Percentiles rank a stretch among this genome's conserved stretches.
Conservation (phyloP, 2,329 filamentous ascomycete genomes). For the Salinomyces thailandicus region DNA sequence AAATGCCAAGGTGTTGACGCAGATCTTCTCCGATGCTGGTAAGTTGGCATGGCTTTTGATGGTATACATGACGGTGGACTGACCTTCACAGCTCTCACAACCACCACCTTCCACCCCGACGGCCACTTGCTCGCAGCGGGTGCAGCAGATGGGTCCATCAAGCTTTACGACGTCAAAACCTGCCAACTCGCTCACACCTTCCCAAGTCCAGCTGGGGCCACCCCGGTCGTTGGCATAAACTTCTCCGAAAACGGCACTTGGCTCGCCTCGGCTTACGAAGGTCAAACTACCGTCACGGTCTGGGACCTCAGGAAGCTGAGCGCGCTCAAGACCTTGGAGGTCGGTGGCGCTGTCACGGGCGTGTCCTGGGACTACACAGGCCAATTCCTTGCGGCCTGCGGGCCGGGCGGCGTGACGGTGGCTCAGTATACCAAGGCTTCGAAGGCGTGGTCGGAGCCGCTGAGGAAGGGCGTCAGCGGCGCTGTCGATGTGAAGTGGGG, state of each 20-base stretch:
- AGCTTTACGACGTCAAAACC: conserved; percentile 78
- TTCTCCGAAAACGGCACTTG: conserved; percentile 98
- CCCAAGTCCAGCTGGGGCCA: conserved; percentile 18
- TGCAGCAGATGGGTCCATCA: conserved; percentile 67
- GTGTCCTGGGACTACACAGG: conserved; percentile 91
- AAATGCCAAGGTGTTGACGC: conserved; percentile 57
- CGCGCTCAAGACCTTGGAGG: conserved; percentile 74
- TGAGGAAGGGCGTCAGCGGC: conserved; percentile 60
- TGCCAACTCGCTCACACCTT: conserved; percentile 70
- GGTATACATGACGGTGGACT: conserved; percentile 15
- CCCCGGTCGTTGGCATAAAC: conserved; percentile 57
- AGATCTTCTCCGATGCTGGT: conserved; percentile 73
- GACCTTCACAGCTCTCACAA: conserved; percentile 52
- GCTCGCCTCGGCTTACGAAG: conserved; percentile 74
- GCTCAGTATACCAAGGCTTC: conserved; percentile 79
- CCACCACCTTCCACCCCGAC: conserved; percentile 85
- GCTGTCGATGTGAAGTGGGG: conserved; percentile 72
- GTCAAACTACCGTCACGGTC: conserved; percentile 67
- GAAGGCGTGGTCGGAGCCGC: conserved; percentile 81
- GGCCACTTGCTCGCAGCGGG: conserved; percentile 88
- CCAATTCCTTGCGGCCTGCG: conserved; percentile 78
- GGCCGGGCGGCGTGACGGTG: conserved; percentile 69
- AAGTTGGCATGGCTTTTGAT: conserved; percentile 31
- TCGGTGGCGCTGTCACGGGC: conserved; percentile 64
- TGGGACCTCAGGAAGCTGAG: conserved; percentile 87